Evolutionary conservation across 768 basidiomycete species (phyloP), one percentile per base, ranked within the genome.

Genomic region (Boletus rex-veris): DNA sequence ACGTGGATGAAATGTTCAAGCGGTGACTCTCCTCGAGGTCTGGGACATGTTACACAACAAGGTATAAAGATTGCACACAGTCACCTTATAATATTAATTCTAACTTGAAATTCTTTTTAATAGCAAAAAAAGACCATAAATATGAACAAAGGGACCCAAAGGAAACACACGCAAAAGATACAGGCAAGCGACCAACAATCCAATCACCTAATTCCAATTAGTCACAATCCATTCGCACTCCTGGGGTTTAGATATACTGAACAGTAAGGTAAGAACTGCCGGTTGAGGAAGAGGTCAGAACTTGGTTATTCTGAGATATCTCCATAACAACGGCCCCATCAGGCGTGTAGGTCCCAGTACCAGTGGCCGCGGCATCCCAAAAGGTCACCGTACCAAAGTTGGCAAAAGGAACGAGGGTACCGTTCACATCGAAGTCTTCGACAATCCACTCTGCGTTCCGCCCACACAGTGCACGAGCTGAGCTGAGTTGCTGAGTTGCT

Each of bases 361-460:
- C 58, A 9, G 18, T 35, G n/a, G 59, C 58, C 30, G 14, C 3
- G 24, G 53, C 37, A 18, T 33, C 45, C 16, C 38, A 52, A 18
- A 60, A 60, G 9, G 45, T 49, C 7, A 60, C 54, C 11, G 12
- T 33, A 12, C 26, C 10, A 19, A 60, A 60, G 47, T 56, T 18
- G 28, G 39, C 43, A 26, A 60, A 41, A 0, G 53, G 47, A 15
- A 26, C 3, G 1, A 0, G 2, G 2, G 10, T 9, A 7, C n/a
- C 33, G 5, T 15, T 9, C 1, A 1, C 6, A 12, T 26, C 2
- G 40, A 12, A 48, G 26, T 52, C 45, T 41, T 59, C 50, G 37
- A 60, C 46, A 26, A 55, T 48, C 59, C 58, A 59, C 45, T 50
- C 58, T 24, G 53, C 53, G 30, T 35, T 36, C 19, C 19, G 19